Evolutionary conservation across 139 green algal species (phyloP).

Genomic region (Auxenochlorella pyrenoidosa): DNA sequence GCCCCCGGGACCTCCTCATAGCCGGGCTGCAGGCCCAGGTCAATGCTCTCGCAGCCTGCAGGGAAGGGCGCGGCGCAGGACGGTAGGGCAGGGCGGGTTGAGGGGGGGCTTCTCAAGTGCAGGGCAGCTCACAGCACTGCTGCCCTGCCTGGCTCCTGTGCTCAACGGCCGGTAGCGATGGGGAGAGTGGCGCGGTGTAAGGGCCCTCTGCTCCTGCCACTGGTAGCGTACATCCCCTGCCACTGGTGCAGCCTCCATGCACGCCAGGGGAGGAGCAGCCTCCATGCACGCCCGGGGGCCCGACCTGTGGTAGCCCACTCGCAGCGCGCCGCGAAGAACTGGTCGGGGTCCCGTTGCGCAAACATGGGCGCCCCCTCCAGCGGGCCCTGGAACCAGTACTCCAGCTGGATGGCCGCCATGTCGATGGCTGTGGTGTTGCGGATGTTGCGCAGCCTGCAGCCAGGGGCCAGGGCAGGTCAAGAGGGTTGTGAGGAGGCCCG

Average conservation of each 20-base stretch:
- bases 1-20: conserved; percentile 51
- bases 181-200: too few relatives aligned
- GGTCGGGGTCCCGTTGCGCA: not conserved
- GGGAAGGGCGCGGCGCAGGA: not conserved
- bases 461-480: not conserved
- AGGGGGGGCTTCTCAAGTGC: too few relatives aligned
- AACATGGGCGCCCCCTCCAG: not conserved
- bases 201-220: too few relatives aligned
- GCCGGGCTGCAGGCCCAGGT: conserved; percentile 47
- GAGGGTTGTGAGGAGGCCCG: not conserved
- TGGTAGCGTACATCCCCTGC: too few relatives aligned
- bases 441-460: conserved; percentile 62
- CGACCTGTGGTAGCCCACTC: conserved; percentile 39
- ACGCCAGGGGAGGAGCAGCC: not conserved
- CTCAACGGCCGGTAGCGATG: too few relatives aligned
- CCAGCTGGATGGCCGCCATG: conserved; percentile 47
- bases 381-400: conserved; percentile 73
- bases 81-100: conserved; percentile 10
- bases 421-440: conserved; percentile 38
- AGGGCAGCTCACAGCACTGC: too few relatives aligned
- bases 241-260: too few relatives aligned
- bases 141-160: too few relatives aligned
- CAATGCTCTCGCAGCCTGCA: conserved; percentile 56
- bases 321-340: conserved; percentile 42
- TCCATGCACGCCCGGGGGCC: not conserved